A percentile compares a stretch with the other conserved stretches of the same genome.
Evolutionary conservation across 306 rosid species (phyloP).

Genomic region (Quercus aquifolioides): DNA sequence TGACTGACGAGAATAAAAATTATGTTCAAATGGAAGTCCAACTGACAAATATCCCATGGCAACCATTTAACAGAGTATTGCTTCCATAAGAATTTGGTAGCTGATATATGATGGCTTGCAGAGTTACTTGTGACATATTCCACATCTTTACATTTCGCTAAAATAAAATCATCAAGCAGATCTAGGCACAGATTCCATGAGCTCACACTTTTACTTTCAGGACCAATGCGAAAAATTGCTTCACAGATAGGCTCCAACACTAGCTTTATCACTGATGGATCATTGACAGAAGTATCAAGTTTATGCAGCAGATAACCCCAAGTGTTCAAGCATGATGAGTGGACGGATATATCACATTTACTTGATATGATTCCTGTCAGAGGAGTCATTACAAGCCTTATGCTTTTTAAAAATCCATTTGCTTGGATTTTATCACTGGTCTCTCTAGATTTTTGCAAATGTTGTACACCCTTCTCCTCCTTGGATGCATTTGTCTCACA

Average conservation of each 20-base stretch:
- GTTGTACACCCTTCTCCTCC: too few relatives aligned
- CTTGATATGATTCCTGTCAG: slow-evolving; percentile 62
- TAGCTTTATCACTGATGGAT: slow-evolving; percentile 37
- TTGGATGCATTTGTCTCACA: too few relatives aligned
- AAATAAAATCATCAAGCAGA: slow-evolving; percentile 54
- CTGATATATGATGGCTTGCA: slow-evolving; percentile 23
- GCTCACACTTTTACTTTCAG: slow-evolving; percentile 51
- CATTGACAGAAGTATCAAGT: slow-evolving; percentile 62
- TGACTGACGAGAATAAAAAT: slow-evolving; percentile 47
- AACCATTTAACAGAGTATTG: slow-evolving; percentile 60
- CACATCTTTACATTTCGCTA: slow-evolving; percentile 43
- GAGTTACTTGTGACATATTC: slow-evolving; percentile 25
- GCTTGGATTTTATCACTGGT: slow-evolving; percentile 30
- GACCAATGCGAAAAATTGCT: slow-evolving; percentile 59
- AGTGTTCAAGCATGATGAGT: slow-evolving; percentile 72
- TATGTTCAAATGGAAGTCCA: slow-evolving; percentile 66
- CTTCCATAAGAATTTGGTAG: slow-evolving; percentile 50
- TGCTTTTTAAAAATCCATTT: slow-evolving; percentile 55
- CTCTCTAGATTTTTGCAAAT: too few relatives aligned
- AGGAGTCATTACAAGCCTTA: slow-evolving; percentile 84
- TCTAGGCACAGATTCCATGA: slow-evolving; percentile 59
- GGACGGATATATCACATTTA: slow-evolving; percentile 63
- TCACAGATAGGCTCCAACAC: slow-evolving; percentile 63
- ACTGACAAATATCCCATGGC: slow-evolving; percentile 63
- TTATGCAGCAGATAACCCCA: slow-evolving; percentile 73